These are phyloP conservation scores for Immersiella caudata DNA, from an alignment of 495 filamentous ascomycete genomes.

Conservation along the genomic window DNA sequence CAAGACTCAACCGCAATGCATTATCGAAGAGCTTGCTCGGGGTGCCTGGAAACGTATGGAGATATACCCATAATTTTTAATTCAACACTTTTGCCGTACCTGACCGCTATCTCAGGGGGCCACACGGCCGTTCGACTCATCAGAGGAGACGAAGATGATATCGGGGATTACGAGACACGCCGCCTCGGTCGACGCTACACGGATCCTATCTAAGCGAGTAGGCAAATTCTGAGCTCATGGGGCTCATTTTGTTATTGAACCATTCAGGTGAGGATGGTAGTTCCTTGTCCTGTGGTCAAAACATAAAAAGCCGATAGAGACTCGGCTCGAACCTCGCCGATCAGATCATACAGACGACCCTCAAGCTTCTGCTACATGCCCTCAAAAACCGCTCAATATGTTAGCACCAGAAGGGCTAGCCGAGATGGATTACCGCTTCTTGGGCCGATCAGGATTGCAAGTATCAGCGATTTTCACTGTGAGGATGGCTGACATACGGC, in stretches of 20 bases:
- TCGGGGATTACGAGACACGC: not conserved
- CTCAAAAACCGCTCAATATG: constrained; percentile 34
- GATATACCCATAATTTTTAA: no score
- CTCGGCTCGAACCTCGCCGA: not conserved
- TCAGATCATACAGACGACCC: no score
- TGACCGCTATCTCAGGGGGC: no score
- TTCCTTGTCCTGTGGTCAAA: no score
- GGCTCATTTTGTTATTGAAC: not conserved
- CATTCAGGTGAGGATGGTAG: no score
- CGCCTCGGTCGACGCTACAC: not conserved
- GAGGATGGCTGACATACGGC: constrained; percentile 78
- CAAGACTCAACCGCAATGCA: no score
- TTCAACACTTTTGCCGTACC: no score
- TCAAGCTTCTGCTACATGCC: not conserved
- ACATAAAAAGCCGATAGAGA: no score
- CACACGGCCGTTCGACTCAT: not conserved
- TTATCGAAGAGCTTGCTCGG: no score
- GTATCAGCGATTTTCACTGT: constrained; percentile 74
- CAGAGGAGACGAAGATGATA: not conserved
- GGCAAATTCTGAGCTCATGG: not conserved
- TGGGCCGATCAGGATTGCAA: constrained; percentile 74
- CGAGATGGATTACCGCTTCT: constrained; percentile 74
- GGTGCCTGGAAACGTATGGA: no score
- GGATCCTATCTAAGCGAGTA: not conserved
- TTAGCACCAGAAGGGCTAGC: constrained; percentile 50